Base-by-base conservation (phyloP, 1,284 basidiomycete genomes). In the Meripilus lineatus region DNA sequence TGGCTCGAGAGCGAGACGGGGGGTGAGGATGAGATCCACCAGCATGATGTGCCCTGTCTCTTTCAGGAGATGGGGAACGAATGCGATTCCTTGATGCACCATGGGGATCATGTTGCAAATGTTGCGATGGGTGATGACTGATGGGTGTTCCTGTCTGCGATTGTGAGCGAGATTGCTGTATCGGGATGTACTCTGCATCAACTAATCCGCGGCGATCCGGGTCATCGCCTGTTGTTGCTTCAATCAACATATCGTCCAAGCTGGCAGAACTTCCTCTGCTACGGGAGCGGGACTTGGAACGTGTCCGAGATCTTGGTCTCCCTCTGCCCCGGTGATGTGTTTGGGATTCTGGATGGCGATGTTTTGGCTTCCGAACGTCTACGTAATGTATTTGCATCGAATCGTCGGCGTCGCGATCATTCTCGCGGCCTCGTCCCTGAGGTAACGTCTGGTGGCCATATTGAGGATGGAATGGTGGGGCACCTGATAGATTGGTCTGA, bases 241-340 rank as follows among this genome's bases (percentile, higher is more conserved):
- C 72, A 39, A 83, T 58, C 38, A 84, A 67, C 73, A 83, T 76
- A 53, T 84, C 81, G 45, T 83, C 81, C 41, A 84, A 67, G 41
- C 58, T 60, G 36, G 52, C 52, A 2, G 63, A 63, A 48, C 59
- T 63, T 17, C 56, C 60, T n/a, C 63, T 59, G 33, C 61, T 62
- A 25, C 57, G 54, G 5, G 58, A 59, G 39, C 59, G 62, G 26
- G 58, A 57, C 21, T 46, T 51, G 1, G 60, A 57, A 6, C 38
- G 47, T 8, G 56, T 54, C 14, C 50, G 56, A 11, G 28, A 30
- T 30, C 28, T 30, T 30, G 63, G 62, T 48, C 59, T 62, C 17
- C 56, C 60, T n/a, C 63, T 59, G 32, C 61, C 61, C 24, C 57
- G 54, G 5, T 57, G 58, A 39, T 58, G 62, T 51, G 10, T 30